phyloP scores from a whole-genome alignment of 1,284 basidiomycete genomes.

The Vanrija sp. region DNA sequence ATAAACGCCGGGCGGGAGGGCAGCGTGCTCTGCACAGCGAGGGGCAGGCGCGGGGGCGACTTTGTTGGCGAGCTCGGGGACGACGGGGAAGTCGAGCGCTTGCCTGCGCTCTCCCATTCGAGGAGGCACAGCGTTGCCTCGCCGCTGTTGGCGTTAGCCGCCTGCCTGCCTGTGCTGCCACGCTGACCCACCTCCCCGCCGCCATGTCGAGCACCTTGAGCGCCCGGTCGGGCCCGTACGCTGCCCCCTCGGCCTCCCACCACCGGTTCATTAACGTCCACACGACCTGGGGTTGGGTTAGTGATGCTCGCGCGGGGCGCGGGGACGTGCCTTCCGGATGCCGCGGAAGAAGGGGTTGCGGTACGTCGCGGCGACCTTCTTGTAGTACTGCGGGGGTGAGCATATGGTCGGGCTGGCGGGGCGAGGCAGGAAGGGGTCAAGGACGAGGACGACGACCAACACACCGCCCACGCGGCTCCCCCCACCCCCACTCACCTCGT shows the following conservation, averaged over 20 bases:
- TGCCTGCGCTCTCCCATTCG: conserved; percentile 39
- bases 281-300: conserved; percentile 27
- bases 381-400: conserved; percentile 48
- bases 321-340: conserved; percentile 57
- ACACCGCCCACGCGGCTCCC: neutral
- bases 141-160: conserved; percentile 28
- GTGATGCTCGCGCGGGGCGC: too few relatives aligned
- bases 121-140: conserved; percentile 46
- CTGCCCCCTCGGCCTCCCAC: conserved; percentile 49
- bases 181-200: conserved; percentile 50
- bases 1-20: conserved; percentile 31
- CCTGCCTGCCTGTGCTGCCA: too few relatives aligned
- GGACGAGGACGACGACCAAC: too few relatives aligned
- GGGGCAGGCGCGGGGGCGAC: neutral
- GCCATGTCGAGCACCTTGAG: conserved; percentile 55
- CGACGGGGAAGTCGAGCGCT: neutral
- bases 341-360: conserved; percentile 70
- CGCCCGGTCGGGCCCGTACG: conserved; percentile 12
- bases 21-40: conserved; percentile 2
- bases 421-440: too few relatives aligned
- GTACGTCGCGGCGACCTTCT: conserved; percentile 60
- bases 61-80: neutral
- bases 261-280: conserved; percentile 47
- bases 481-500: conserved; percentile 51
- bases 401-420: too few relatives aligned